phyloP scores from a whole-genome alignment of 2,329 filamentous ascomycete species.

The Apiospora rasikravindrae region DNA sequence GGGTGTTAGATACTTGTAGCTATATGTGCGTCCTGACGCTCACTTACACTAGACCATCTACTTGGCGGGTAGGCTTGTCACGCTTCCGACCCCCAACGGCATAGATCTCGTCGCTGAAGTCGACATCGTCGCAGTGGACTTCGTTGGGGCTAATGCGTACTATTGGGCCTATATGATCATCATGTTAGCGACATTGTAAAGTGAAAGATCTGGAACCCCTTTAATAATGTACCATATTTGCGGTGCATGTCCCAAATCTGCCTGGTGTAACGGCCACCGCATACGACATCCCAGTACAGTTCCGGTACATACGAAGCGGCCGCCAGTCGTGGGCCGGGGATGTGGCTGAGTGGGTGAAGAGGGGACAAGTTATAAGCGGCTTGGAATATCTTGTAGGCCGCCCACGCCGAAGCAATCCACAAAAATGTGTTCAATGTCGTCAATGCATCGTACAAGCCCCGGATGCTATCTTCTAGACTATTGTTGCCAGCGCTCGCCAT shows the following conservation, averaged over 20 bases:
- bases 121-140: conserved; percentile 4
- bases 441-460: not conserved
- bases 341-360: conserved; percentile 43
- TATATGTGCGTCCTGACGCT: too few species aligned
- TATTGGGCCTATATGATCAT: not conserved
- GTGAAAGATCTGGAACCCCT: not conserved
- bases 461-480: not conserved
- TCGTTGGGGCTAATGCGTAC: conserved; percentile 12
- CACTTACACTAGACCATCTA: not conserved
- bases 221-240: conserved; percentile 37
- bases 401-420: not conserved
- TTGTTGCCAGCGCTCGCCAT: not conserved
- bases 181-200: not conserved
- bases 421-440: not conserved
- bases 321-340: conserved; percentile 45
- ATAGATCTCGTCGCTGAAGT: conserved; percentile 18
- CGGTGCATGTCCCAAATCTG: conserved; percentile 43
- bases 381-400: conserved; percentile 36
- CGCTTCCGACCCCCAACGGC: conserved; percentile 3
- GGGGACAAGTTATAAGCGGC: conserved; percentile 45
- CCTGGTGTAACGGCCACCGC: conserved; percentile 41
- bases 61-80: not conserved
- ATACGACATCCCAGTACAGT: conserved; percentile 44
- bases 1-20: not conserved
- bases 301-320: conserved; percentile 44